A percentile compares a stretch with the other conserved stretches of the same genome.
These are phyloP conservation scores for Lasiodiplodia sp. DNA, from an alignment of 2,329 filamentous ascomycete genomes.

Conservation along the genomic window DNA sequence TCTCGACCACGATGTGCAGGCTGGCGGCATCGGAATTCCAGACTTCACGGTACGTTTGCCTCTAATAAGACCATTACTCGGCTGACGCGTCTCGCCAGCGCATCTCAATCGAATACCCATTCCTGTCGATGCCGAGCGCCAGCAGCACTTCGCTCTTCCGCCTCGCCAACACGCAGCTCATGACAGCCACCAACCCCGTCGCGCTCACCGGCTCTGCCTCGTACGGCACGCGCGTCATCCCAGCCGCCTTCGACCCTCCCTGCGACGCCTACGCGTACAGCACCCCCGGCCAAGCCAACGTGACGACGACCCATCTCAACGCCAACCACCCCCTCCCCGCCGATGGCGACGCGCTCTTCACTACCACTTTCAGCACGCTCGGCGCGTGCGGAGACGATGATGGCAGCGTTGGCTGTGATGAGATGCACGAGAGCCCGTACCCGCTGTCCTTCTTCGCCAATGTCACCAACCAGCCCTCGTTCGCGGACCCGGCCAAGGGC, in stretches of 20 bases:
- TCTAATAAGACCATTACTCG: too few relatives aligned
- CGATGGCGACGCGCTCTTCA: slow-evolving; percentile 23
- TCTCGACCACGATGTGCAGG: slow-evolving; percentile 60
- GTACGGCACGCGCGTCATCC: slow-evolving; percentile 56
- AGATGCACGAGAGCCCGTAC: slow-evolving; percentile 37
- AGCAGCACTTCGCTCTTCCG: slow-evolving; percentile 58
- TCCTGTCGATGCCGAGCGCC: slow-evolving; percentile 61
- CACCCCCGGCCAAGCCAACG: not conserved
- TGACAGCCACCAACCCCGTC: slow-evolving; percentile 52
- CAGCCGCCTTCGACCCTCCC: slow-evolving; percentile 54
- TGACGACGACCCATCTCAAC: slow-evolving; percentile 34
- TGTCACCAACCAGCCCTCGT: slow-evolving; percentile 63
- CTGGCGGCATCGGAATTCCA: slow-evolving; percentile 51
- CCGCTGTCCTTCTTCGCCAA: slow-evolving; percentile 57
- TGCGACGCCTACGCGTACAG: slow-evolving; percentile 57
- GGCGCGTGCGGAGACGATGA: slow-evolving; percentile 9
- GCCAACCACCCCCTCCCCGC: slow-evolving; percentile 32
- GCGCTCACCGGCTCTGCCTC: slow-evolving; percentile 55
- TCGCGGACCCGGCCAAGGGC: slow-evolving; percentile 46
- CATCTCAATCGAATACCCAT: slow-evolving; percentile 62
- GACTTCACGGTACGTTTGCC: slow-evolving; percentile 51
- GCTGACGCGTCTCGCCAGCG: slow-evolving; percentile 35
- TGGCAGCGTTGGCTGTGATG: too few relatives aligned
- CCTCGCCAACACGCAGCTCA: slow-evolving; percentile 58
- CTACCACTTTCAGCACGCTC: slow-evolving; percentile 39